phyloP scores from a whole-genome alignment of 208 protist species.

The Crithidia sp. region DNA sequence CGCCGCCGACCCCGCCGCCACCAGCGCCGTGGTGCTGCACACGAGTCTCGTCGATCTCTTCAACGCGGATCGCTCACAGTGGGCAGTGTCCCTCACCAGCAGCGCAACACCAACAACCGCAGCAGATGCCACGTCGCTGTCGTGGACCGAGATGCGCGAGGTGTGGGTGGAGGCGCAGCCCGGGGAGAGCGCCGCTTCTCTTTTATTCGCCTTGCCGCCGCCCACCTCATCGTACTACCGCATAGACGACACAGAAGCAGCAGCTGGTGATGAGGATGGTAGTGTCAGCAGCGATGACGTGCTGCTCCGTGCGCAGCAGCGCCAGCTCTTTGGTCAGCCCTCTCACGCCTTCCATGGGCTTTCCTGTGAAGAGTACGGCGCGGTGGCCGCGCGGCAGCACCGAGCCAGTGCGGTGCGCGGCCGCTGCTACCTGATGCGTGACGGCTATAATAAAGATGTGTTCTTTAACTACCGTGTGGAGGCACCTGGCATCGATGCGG shows the following conservation, averaged over 20 bases:
- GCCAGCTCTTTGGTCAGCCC: constrained; percentile 16
- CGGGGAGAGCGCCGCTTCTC: constrained; percentile 24
- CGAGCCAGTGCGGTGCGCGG: constrained; percentile 10
- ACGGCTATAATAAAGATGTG: constrained; percentile 18
- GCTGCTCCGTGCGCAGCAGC: constrained; percentile 7
- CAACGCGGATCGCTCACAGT: constrained; percentile 26
- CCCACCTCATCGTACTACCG: constrained; percentile 8
- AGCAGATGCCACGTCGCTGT: background rate
- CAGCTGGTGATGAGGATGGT: background rate
- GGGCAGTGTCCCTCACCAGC: constrained; percentile 17
- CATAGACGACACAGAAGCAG: background rate
- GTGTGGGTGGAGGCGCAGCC: constrained; percentile 27
- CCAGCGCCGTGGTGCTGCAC: constrained; percentile 15
- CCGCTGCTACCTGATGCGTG: constrained; percentile 34
- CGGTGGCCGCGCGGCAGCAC: constrained; percentile 2
- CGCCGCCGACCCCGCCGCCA: background rate
- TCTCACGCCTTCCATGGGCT: constrained; percentile 24
- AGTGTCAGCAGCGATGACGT: constrained; percentile 1
- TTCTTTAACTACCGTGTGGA: constrained; percentile 31
- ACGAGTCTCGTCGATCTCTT: constrained; percentile 29
- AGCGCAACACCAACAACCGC: background rate
- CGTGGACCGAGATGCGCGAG: constrained; percentile 34
- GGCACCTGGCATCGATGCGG: background rate
- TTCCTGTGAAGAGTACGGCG: constrained; percentile 40
- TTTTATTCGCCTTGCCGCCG: constrained; percentile 19